These are phyloP conservation scores for Pseudonectria foliicola DNA, from an alignment of 2,329 filamentous ascomycete genomes.

Conservation along the genomic window DNA sequence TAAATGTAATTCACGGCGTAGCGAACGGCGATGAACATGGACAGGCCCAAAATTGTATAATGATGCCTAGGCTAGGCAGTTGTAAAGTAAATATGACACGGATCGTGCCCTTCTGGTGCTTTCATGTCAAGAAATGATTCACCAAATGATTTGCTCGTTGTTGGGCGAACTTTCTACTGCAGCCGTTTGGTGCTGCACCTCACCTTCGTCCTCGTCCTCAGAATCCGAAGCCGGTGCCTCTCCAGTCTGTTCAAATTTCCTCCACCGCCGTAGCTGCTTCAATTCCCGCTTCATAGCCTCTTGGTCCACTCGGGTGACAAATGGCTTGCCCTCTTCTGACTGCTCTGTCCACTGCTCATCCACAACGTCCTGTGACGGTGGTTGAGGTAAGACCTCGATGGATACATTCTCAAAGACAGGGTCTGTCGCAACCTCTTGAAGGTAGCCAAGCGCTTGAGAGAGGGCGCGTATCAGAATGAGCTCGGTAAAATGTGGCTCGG, in stretches of 20 bases:
- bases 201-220: constrained; percentile 16
- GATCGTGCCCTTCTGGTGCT: too few relatives aligned
- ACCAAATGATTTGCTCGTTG: too few relatives aligned
- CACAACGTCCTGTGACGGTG: constrained; percentile 10
- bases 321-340: constrained; percentile 24
- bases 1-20: too few relatives aligned
- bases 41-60: too few relatives aligned
- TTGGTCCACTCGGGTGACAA: constrained; percentile 12
- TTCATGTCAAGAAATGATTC: too few relatives aligned
- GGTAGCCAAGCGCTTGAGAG: constrained; percentile 50
- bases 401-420: constrained; percentile 33
- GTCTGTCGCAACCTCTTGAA: constrained; percentile 46
- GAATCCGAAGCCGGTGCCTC: constrained; percentile 16
- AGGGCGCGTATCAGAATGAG: constrained; percentile 52
- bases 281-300: constrained; percentile 17
- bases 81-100: too few relatives aligned
- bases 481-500: constrained; percentile 53
- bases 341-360: constrained; percentile 26
- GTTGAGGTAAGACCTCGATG: constrained; percentile 24
- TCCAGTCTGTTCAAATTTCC: constrained; percentile 22
- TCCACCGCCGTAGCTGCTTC: constrained; percentile 20
- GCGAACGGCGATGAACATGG: too few relatives aligned
- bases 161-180: too few relatives aligned
- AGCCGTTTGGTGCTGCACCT: neutral
- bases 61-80: too few relatives aligned